phyloP scores from a whole-genome alignment of 306 rosid species.

The Vachellia collinsii region DNA sequence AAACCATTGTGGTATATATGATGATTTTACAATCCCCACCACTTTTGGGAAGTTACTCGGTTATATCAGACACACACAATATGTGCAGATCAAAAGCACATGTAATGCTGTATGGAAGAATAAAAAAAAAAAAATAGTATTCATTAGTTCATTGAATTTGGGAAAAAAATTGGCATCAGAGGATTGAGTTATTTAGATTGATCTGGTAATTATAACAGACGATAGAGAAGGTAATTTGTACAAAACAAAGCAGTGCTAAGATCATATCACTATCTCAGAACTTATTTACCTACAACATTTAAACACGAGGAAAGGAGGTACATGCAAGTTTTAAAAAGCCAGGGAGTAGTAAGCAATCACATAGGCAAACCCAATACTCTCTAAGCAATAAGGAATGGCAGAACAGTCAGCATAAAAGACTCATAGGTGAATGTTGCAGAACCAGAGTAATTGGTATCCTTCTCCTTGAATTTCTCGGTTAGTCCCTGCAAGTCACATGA shows the following conservation, averaged over 20 bases:
- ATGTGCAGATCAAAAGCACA: neutral
- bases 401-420: conserved; percentile 90
- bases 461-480: conserved; percentile 96
- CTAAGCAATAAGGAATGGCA: conserved; percentile 88
- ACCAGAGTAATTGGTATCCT: conserved; percentile 73
- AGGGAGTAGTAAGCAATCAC: conserved; percentile 7
- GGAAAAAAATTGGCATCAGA: neutral
- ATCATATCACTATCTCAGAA: neutral
- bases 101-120: neutral
- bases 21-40: neutral
- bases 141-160: neutral
- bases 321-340: neutral
- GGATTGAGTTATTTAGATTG: neutral
- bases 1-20: neutral
- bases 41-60: neutral
- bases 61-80: neutral
- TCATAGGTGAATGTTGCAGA: conserved; percentile 82
- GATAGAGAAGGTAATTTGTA: neutral
- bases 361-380: conserved; percentile 19
- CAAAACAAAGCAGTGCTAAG: neutral
- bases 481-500: conserved; percentile 70
- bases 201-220: too few relatives aligned
- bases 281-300: neutral
- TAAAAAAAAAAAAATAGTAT: neutral
- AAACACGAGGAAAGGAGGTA: neutral